A percentile compares a stretch with the other conserved stretches of the same genome.
Conservation (phyloP, 176 grass and related monocot genomes). For the Triticum aestivum region IWGSC_CS_RefSeq_v2.1 NC_057794.1:519185677-519186176, state of each 20-base stretch:
- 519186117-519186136: neutral
- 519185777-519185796: constrained; percentile 25
- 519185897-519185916: constrained; percentile 8
- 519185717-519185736: constrained; percentile 26
- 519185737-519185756: constrained; percentile 23
- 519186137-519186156: neutral
- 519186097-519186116: constrained; percentile 15
- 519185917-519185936: constrained; percentile 25
- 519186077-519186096: constrained; percentile 17
- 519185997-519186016: constrained; percentile 25
- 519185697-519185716: constrained; percentile 6
- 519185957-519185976: constrained; percentile 25
- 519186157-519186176: neutral
- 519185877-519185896: constrained; percentile 29
- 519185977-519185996: constrained; percentile 26
- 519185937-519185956: constrained; percentile 20
- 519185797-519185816: constrained; percentile 9
- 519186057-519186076: constrained; percentile 17
- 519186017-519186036: constrained; percentile 27
- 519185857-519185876: constrained; percentile 25
- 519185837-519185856: constrained; percentile 7
- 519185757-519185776: constrained; percentile 22
- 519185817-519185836: constrained; percentile 20
- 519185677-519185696: constrained; percentile 17
- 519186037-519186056: constrained; percentile 21